Evolutionary conservation across 2,329 filamentous ascomycete genomes (phyloP).

Genomic region (Pezicula rhizophila): DNA sequence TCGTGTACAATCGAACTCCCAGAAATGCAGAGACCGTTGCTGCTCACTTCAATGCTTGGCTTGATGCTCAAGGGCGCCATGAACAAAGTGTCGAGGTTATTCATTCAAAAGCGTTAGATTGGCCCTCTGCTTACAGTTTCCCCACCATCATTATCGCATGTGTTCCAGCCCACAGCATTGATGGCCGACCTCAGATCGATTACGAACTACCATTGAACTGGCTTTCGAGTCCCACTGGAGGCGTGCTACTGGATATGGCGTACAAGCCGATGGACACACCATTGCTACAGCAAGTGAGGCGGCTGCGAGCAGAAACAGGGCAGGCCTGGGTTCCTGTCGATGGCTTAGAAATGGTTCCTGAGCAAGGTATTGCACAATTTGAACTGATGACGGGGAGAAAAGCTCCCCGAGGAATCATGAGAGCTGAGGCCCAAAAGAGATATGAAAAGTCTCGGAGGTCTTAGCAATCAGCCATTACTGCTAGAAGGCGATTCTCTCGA

Average conservation of each 20-base stretch:
- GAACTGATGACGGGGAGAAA: constrained; percentile 69
- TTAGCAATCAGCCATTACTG: neutral
- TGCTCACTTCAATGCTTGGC: constrained; percentile 50
- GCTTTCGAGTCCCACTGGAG: constrained; percentile 65
- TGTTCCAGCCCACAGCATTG: constrained; percentile 63
- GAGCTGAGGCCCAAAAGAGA: constrained; percentile 42
- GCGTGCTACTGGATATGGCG: constrained; percentile 63
- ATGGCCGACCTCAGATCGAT: constrained; percentile 56
- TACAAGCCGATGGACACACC: constrained; percentile 68
- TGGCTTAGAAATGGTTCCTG: constrained; percentile 65
- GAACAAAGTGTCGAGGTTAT: constrained; percentile 48
- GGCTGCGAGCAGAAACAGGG: constrained; percentile 40
- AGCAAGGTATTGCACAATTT: constrained; percentile 74
- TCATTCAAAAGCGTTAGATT: constrained; percentile 48
- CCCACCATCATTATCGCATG: constrained; percentile 70
- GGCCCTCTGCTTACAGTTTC: constrained; percentile 54
- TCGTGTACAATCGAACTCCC: constrained; percentile 64
- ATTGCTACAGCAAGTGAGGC: constrained; percentile 57
- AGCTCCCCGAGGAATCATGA: constrained; percentile 64
- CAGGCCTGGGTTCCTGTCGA: constrained; percentile 62
- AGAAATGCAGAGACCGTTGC: constrained; percentile 60
- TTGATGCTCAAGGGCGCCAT: constrained; percentile 35
- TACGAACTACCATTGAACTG: constrained; percentile 62
- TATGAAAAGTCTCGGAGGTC: constrained; percentile 32
- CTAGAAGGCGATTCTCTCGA: too few species aligned